A percentile compares a stretch with the other conserved stretches of the same genome.
These are phyloP conservation scores for Citrus maxima DNA, from an alignment of 345 rosid genomes.

Conservation along the genomic window DNA sequence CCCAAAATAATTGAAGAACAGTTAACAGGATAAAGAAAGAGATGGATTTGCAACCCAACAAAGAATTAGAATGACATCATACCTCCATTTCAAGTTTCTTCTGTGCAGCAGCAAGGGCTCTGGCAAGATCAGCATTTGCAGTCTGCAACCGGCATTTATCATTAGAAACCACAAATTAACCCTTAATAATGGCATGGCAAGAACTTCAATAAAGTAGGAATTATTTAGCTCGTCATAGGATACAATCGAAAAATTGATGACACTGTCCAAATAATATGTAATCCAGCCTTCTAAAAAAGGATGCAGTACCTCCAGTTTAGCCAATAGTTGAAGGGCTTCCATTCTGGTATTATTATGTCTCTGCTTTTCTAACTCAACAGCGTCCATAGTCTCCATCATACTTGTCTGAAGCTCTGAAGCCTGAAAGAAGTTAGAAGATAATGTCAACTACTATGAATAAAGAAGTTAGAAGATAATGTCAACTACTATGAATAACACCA, in stretches of 20 bases:
- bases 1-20: neutral
- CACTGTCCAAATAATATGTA: slow-evolving; percentile 7
- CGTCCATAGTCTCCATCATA: slow-evolving; percentile 91
- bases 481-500: neutral
- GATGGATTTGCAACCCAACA: neutral
- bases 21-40: slow-evolving; percentile 4
- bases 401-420: slow-evolving; percentile 91
- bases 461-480: slow-evolving; percentile 17
- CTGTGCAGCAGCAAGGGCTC: slow-evolving; percentile 73
- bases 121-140: slow-evolving; percentile 84
- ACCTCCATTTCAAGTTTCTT: slow-evolving; percentile 90
- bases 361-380: slow-evolving; percentile 87
- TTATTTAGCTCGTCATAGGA: neutral
- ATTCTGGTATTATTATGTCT: slow-evolving; percentile 94
- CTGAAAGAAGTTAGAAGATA: slow-evolving; percentile 35
- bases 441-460: neutral
- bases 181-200: slow-evolving; percentile 4
- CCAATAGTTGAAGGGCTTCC: slow-evolving; percentile 78
- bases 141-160: slow-evolving; percentile 53
- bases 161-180: slow-evolving; percentile 24
- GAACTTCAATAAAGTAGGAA: slow-evolving; percentile 5
- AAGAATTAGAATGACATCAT: slow-evolving; percentile 25
- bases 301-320: slow-evolving; percentile 76
- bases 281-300: slow-evolving; percentile 4
- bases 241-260: neutral